A percentile compares a stretch with the other conserved stretches of the same genome.
Evolutionary conservation across 2,329 filamentous ascomycete species (phyloP).

Genomic region (Lecanosticta acicola): DNA sequence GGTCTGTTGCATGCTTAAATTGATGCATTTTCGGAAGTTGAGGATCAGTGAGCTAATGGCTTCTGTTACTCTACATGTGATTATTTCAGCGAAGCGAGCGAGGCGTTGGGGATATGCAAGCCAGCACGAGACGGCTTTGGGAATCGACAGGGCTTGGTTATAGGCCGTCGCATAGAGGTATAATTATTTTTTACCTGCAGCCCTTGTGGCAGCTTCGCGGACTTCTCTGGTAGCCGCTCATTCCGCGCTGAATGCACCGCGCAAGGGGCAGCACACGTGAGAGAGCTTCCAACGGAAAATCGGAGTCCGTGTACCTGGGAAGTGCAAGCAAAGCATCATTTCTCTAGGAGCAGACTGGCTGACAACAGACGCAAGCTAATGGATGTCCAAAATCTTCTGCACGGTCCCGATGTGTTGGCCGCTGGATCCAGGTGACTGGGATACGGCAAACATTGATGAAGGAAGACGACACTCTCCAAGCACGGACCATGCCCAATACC

Average conservation of each 20-base stretch:
- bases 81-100: background rate
- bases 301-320: background rate
- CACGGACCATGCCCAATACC: no score
- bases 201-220: background rate
- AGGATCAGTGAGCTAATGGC: no score
- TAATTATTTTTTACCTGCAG: background rate
- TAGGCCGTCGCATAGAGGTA: no score
- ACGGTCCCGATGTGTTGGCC: background rate
- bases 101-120: background rate
- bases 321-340: no score
- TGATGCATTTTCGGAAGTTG: background rate
- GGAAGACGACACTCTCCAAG: no score
- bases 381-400: background rate
- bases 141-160: background rate
- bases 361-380: background rate
- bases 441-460: no score
- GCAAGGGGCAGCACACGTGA: no score
- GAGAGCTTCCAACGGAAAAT: background rate
- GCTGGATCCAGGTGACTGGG: no score
- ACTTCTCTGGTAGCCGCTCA: no score
- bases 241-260: no score
- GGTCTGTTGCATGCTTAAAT: slow-evolving; percentile 24
- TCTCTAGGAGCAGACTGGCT: no score
- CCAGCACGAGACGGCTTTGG: background rate
- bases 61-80: background rate